Evolutionary conservation across 192 early-diverging fungal genomes (phyloP), one percentile per base, ranked within the genome.

Genomic region (Coemansia sp.): DNA sequence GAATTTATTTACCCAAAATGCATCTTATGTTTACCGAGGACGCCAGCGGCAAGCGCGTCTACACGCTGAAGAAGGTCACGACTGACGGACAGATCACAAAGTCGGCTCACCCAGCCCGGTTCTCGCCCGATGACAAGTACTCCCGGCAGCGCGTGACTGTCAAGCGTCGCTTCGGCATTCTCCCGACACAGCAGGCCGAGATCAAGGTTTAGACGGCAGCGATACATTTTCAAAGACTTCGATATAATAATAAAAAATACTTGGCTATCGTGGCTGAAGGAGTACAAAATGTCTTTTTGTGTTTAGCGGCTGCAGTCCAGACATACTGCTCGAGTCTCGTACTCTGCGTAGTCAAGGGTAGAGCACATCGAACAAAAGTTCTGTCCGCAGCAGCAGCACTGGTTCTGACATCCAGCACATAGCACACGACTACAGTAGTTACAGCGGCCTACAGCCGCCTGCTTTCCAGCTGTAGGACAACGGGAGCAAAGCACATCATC

Each of bases 61-160:
- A 98, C 86, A 98, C 96, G 59, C 94, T 98, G 78, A 96, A 97
- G 95, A 99, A 96, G 87, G 72, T 89, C 32, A 90, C 90, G 53
- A 78, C 87, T 8, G 79, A 75, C 40, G 96, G 96, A 50, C 78
- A 87, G 63, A 85, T 92, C 71, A 99, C 97, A 63, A 94, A 95
- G 79, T 95, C 95, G n/a, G 97, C 97, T 39, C 97, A 99, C 76
- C 97, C 97, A 43, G 96, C 97, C 23, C 94, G 96, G 58, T 99
- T 99, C 87, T 99, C 97, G 32, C 97, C 97, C 57, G 96, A 99
- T 79, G 97, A 99, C 90, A 96, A 97, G 87, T 99, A 89, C 87
- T 97, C 95, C 60, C 92, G 95, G 72, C 95, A 99, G 81, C 91
- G 97, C 67, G 95, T 99, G 21, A 96, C 93, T 26, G 87, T 99